Evolutionary conservation across 148 eudicot genomes (phyloP), one percentile per base, ranked within the genome.

Genomic region (Rhododendron henanense): DNA sequence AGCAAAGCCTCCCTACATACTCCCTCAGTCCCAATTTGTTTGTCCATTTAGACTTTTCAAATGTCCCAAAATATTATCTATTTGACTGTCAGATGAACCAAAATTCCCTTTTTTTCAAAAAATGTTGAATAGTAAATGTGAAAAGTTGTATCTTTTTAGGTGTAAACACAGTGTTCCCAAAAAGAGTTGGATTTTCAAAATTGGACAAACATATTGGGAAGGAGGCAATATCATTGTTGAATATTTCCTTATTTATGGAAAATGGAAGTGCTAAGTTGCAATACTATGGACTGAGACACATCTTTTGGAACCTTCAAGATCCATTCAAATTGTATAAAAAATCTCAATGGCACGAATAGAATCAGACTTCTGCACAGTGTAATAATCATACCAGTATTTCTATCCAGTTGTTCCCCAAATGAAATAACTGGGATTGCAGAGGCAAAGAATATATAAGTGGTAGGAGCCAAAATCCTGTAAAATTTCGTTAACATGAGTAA

Each of bases 351-450:
- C 80, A 35, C 25, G n/a, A 67, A 11, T 9, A 19, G n/a, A 45
- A 33, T 47, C 67, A 48, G 25, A 74, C 77, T 53, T 14, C 53
- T 63, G 8, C 45, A 28, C 23, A 37, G 9, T 53, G 65, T 10
- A 63, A n/a, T 69, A 33, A 25, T 19, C 37, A 91, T 87, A 83
- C 65, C 74, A 83, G 98, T 95, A 83, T 84, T 90, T 89, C 99
- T 93, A 87, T 95, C 98, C 57, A 97, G 93, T 86, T 97, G 99
- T 91, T 94, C 99, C 82, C 99, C 99, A 71, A 97, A 97, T 41
- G 99, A 97, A 91, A 97, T 95, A 67, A 97, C 99, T 41, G 99
- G 99, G 87, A 97, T 97, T 41, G 99, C 98, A 76, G 99, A 97
- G 88, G 99, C 98, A 89, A 97, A 97, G 91, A 97, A 97, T 81